phyloP scores from a whole-genome alignment of 2,329 filamentous ascomycete species.

The Penicillium sp. region DNA sequence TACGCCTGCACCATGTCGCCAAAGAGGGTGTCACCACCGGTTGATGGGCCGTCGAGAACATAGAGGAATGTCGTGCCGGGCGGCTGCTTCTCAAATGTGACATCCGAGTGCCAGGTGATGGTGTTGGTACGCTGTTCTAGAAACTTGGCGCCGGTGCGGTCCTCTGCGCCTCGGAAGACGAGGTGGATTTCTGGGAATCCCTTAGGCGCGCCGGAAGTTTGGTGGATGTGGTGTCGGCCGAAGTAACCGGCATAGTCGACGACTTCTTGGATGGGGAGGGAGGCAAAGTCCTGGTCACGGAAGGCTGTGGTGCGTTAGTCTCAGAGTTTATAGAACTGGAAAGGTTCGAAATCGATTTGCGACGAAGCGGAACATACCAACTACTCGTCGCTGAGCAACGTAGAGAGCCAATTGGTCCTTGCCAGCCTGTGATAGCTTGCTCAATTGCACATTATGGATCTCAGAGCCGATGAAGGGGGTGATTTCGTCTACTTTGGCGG shows the following conservation, averaged over 20 bases:
- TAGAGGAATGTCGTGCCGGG: constrained; percentile 90
- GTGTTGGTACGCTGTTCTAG: constrained; percentile 74
- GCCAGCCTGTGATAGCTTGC: constrained; percentile 66
- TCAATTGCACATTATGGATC: constrained; percentile 72
- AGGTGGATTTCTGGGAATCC: constrained; percentile 77
- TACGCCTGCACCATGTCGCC: constrained; percentile 81
- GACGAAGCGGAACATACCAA: constrained; percentile 53
- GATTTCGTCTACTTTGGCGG: constrained; percentile 59
- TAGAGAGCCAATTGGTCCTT: constrained; percentile 73
- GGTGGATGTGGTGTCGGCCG: constrained; percentile 80
- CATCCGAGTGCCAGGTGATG: constrained; percentile 87
- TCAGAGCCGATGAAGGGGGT: constrained; percentile 77
- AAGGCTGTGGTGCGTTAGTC: constrained; percentile 56
- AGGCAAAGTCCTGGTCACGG: constrained; percentile 73
- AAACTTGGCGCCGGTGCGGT: constrained; percentile 64
- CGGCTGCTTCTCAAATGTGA: constrained; percentile 85
- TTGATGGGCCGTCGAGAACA: constrained; percentile 77
- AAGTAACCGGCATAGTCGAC: constrained; percentile 75
- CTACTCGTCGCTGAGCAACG: constrained; percentile 64
- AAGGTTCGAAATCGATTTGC: not conserved
- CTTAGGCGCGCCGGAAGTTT: constrained; percentile 74
- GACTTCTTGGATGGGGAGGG: constrained; percentile 71
- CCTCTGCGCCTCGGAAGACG: constrained; percentile 72
- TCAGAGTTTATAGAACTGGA: too few relatives aligned
- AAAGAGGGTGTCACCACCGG: constrained; percentile 85